Conservation (phyloP, 2,329 filamentous ascomycete species). For the Pseudogymnoascus sp. region DNA sequence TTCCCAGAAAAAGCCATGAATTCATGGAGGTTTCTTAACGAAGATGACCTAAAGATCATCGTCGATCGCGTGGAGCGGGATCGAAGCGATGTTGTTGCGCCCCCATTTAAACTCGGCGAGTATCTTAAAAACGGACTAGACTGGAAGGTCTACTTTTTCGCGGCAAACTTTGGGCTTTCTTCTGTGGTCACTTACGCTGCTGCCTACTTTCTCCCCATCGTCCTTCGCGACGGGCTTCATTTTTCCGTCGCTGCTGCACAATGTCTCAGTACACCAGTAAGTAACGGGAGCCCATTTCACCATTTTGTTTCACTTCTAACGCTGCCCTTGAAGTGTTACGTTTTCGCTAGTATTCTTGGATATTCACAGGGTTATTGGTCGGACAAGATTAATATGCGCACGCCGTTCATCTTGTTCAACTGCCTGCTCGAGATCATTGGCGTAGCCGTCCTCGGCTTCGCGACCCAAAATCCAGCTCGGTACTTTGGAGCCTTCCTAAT, state of each 20-base stretch:
- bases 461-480: conserved; percentile 42
- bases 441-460: conserved; percentile 41
- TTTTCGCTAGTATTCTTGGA: conserved; percentile 39
- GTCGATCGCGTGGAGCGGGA: conserved; percentile 48
- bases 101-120: conserved; percentile 40
- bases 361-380: conserved; percentile 40
- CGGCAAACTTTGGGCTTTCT: conserved; percentile 54
- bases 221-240: conserved; percentile 53
- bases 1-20: conserved; percentile 52
- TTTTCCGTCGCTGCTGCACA: conserved; percentile 45
- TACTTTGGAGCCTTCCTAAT: conserved; percentile 46
- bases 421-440: conserved; percentile 34
- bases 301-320: background rate
- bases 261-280: conserved; percentile 45
- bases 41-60: conserved; percentile 44
- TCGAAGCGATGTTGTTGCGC: conserved; percentile 43
- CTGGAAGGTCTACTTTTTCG: conserved; percentile 56
- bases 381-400: conserved; percentile 47
- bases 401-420: conserved; percentile 45
- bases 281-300: background rate
- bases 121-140: conserved; percentile 44
- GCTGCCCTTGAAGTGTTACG: conserved; percentile 26
- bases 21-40: conserved; percentile 40
- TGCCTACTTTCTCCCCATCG: conserved; percentile 71
- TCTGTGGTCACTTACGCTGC: conserved; percentile 69